Conservation (phyloP, 345 rosid species). For the Orychophragmus violaceus region DNA sequence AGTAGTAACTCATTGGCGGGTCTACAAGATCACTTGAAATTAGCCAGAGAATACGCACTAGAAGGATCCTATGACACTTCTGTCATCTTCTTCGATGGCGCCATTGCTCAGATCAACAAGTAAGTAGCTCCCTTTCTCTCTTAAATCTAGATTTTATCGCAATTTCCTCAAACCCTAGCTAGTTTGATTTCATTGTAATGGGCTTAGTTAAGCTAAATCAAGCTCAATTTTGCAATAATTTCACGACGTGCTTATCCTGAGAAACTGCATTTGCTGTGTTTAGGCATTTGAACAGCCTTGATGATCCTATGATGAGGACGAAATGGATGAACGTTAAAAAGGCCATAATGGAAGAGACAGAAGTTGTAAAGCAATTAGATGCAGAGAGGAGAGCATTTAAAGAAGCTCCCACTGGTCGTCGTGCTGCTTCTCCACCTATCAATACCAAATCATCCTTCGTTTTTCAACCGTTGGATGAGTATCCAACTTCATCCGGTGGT, state of each 20-base stretch:
- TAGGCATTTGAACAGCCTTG: conserved; percentile 80
- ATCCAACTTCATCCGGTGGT: conserved; percentile 76
- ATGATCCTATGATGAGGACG: conserved; percentile 66
- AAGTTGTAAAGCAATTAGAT: conserved; percentile 90
- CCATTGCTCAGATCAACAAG: conserved; percentile 99
- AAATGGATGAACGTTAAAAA: conserved; percentile 98
- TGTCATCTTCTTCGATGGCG: conserved; percentile 96
- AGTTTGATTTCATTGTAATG: background rate
- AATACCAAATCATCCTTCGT: conserved; percentile 76
- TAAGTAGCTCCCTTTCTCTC: conserved; percentile 23
- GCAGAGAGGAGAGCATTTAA: conserved; percentile 89
- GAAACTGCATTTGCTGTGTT: background rate
- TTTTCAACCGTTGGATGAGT: conserved; percentile 95
- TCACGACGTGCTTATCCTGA: background rate
- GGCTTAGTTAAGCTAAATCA: too few species aligned
- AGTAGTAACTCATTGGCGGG: conserved; percentile 61
- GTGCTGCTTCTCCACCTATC: conserved; percentile 83
- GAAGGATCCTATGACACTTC: conserved; percentile 97
- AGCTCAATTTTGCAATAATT: background rate
- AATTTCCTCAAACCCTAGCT: conserved; percentile 45
- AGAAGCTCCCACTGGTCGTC: conserved; percentile 67
- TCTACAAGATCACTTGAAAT: conserved; percentile 91
- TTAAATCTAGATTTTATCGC: conserved; percentile 40
- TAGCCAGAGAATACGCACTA: conserved; percentile 89
- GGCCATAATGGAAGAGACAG: conserved; percentile 81